Evolutionary conservation across 2,329 filamentous ascomycete genomes (phyloP), one percentile per base, ranked within the genome.

Genomic region (Escovopsis weberi): DNA sequence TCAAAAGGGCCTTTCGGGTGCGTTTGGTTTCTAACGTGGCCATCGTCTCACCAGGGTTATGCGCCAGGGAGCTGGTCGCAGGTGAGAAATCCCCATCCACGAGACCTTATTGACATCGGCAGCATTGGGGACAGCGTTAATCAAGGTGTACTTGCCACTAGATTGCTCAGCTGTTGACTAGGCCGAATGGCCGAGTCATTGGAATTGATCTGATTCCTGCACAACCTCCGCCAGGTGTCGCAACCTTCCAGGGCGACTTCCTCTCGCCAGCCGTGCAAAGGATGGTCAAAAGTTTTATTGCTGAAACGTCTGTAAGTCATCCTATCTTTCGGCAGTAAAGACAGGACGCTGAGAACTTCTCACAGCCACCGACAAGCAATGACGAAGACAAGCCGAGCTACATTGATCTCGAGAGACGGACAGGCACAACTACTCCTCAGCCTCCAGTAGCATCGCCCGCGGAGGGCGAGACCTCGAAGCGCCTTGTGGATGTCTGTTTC

Each of bases 141-240:
- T 26, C 7, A 38, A 26, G 38, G 28, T 23, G 28, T 15, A 23
- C 23, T 23, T 30, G 3, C 11, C 18, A 47, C 34, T 55, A 93
- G 78, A 86, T 96, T 33, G 91, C 91, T 15, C 67, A 83, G 32
- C 82, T 85, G 47, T 74, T 78, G 41, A 94, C 85, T 4, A 71
- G 74, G 47, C 88, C 88, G 0, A 64, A 74, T 38, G 87, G 88
- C 8, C 76, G 82, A 37, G 80, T 98, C 11, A 68, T 98, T 26
- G 93, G 91, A 10, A 89, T 98, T 54, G 91, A 98, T 59, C 74
- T 98, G 41, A 86, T 98, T 50, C 91, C 91, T 4, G 85, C 87
- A 0, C 82, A 89, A 58, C 89, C 93, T 5, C 91, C 91, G 0
- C 78, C 75, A 54, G 91, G 91, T 19, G 87, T 94, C n/a, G 88